Base-by-base conservation (phyloP, 163 green algal species). In the Prototheca cutis region DNA sequence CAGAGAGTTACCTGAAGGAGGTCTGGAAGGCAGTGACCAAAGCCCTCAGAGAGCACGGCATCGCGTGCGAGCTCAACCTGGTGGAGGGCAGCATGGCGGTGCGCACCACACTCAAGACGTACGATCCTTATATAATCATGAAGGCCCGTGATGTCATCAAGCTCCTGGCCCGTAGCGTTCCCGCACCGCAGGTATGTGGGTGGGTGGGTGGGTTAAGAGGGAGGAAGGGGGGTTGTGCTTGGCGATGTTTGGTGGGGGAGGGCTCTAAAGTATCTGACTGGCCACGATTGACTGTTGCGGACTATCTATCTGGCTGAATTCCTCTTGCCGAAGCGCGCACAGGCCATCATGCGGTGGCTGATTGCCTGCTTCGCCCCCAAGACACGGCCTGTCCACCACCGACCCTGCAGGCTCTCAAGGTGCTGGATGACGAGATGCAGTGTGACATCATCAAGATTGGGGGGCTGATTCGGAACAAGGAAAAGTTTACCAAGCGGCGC, bases 381-480 rank as follows among this genome's bases (percentile, higher is more conserved):
- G n/a, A n/a, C n/a, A n/a, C n/a, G n/a, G n/a, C n/a, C n/a, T n/a
- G n/a, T n/a, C n/a, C n/a, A n/a, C n/a, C n/a, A n/a, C n/a, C n/a
- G n/a, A n/a, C n/a, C n/a, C n/a, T 63, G 48, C 84, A 98, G 81
- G 93, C 93, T 30, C 67, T 97, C 6, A 97, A 95, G 72, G 85
- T 99, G 42, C 72, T 99, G 63, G 36, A 91, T 7, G 93, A 99
- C 68, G 80, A 94, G 56, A 81, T 95, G 76, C 84, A 95, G 67
- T 95, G 87, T 67, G 93, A 99, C 76, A 87, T 99, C 59, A 96
- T 99, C 72, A 99, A 99, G 64, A 95, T 98, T 42, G 90, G 87
- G 7, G 87, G 87, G 23, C 68, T 98, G 6, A 81, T 96, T n/a
- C 77, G 88, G 42, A 97, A 96, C 83, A 96, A 96, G 80, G 91